Evolutionary conservation across 1,284 basidiomycete species (phyloP), one percentile per base, ranked within the genome.

Genomic region (Ganoderma leucocontextum): DNA sequence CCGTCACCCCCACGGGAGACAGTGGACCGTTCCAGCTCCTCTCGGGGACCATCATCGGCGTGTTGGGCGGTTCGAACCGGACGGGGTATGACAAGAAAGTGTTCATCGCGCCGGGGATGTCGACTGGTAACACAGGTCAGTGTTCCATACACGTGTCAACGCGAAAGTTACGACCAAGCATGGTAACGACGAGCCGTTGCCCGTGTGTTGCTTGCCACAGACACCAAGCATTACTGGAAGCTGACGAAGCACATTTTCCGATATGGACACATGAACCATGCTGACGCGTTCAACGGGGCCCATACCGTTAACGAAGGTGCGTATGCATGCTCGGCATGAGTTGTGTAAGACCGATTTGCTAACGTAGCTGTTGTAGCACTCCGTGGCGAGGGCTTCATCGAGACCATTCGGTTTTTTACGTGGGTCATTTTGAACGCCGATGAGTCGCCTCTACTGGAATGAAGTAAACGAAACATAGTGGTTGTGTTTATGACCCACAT

Each of bases 221-320:
- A 86, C 62, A 86, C 86, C 25, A 79, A 75, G 39, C 81, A 78
- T 69, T 86, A 87, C 73, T 86, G 86, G 86, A 81, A 82, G 39
- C 73, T 87, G 19, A 83, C 84, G 0, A 76, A 75, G 33, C 82
- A 86, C 57, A 86, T 86, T 61, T 82, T 86, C 78, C 83, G 86
- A 6, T 86, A 86, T 66, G 79, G 79, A 22, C 86, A 86, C 65
- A 70, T 77, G 25, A 77, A 77, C 62, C 59, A 64, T 29, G 71
- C 58, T 0, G 78, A 78, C 59, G 67, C 55, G 12, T 78, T 74
- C 70, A 79, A 79, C 49, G 78, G 78, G 4, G 82, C 89, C 9
- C 93, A 94, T 77, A 92, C 92, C 0, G 79, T 85, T 12, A 81
- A 86, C 58, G 85, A 86, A 78, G 78, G 82, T 77, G 39, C 19